These are phyloP conservation scores for Phyllosticta capitalensis DNA, from an alignment of 2,329 filamentous ascomycete species.

Conservation along the genomic window DNA sequence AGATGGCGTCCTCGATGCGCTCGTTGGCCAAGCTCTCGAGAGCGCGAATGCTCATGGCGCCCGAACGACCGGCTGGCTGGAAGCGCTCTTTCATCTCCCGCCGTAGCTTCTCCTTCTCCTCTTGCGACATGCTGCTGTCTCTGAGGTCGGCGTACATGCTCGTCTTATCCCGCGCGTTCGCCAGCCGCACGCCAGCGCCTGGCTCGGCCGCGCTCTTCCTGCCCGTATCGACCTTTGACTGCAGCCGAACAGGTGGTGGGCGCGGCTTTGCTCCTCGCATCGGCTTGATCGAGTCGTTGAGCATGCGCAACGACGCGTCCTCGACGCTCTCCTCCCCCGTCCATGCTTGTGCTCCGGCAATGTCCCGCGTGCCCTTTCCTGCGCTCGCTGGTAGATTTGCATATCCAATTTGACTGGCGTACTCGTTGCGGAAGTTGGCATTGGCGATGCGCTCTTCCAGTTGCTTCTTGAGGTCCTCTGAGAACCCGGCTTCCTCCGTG, in stretches of 20 bases:
- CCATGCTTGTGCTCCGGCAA: constrained; percentile 65
- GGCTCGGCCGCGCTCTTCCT: constrained; percentile 29
- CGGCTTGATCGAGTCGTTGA: constrained; percentile 49
- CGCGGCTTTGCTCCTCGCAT: constrained; percentile 15
- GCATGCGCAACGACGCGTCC: constrained; percentile 74
- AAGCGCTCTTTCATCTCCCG: constrained; percentile 76
- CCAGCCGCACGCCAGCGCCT: constrained; percentile 36
- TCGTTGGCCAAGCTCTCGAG: constrained; percentile 80
- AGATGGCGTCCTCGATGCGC: constrained; percentile 87
- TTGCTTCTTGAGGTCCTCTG: constrained; percentile 48
- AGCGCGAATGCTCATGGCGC: constrained; percentile 70
- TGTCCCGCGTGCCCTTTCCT: constrained; percentile 57
- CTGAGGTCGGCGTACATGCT: constrained; percentile 46
- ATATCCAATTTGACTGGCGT: constrained; percentile 46
- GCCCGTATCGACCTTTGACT: constrained; percentile 34
- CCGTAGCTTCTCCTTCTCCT: constrained; percentile 63
- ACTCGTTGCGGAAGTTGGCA: constrained; percentile 44
- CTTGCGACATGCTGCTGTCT: constrained; percentile 46
- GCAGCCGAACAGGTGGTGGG: constrained; percentile 20
- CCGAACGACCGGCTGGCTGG: constrained; percentile 56
- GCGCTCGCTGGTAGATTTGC: constrained; percentile 49
- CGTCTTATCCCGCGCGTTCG: constrained; percentile 49
- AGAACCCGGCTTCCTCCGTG: constrained; percentile 53
- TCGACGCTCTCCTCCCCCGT: constrained; percentile 63
- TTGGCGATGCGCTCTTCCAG: constrained; percentile 50